These are phyloP conservation scores for Exidia glandulosa DNA, from an alignment of 768 basidiomycete species.

Conservation along the genomic window DNA sequence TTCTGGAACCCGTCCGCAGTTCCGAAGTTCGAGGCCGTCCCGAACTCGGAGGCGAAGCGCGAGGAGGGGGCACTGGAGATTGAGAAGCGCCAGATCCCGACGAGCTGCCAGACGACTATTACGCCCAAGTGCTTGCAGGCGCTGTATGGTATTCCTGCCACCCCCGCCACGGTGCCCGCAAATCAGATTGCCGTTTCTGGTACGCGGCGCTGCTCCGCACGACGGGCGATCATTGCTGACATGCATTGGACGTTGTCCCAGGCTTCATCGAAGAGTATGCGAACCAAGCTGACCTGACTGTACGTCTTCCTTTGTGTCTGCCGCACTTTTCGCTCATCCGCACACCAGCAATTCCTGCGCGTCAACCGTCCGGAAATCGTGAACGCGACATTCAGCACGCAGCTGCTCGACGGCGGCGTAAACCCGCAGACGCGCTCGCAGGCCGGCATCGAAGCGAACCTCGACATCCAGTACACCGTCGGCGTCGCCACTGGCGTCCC, in stretches of 20 bases:
- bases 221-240: not conserved
- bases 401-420: slow-evolving; percentile 19
- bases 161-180: slow-evolving; percentile 24
- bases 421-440: slow-evolving; percentile 39
- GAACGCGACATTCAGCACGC: slow-evolving; percentile 10
- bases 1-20: slow-evolving; percentile 40
- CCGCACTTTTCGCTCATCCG: too few species aligned
- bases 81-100: slow-evolving; percentile 46
- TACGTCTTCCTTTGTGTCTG: too few species aligned
- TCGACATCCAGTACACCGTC: slow-evolving; percentile 26
- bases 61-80: too few species aligned
- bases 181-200: slow-evolving; percentile 44
- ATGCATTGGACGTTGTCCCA: slow-evolving; percentile 11
- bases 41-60: too few species aligned
- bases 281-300: slow-evolving; percentile 16
- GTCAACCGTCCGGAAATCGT: slow-evolving; percentile 10
- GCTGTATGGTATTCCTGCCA: slow-evolving; percentile 4
- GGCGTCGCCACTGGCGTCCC: slow-evolving; percentile 43
- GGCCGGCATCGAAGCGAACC: slow-evolving; percentile 32
- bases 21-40: too few species aligned
- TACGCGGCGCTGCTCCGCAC: slow-evolving; percentile 10
- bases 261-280: slow-evolving; percentile 21
- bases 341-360: not conserved
- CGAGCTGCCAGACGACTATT: slow-evolving; percentile 27
- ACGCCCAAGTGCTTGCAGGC: slow-evolving; percentile 16